A percentile compares a stretch with the other conserved stretches of the same genome.
phyloP scores from a whole-genome alignment of 176 grass and related monocot species.

The Dendrocalamus sinicus region DNA sequence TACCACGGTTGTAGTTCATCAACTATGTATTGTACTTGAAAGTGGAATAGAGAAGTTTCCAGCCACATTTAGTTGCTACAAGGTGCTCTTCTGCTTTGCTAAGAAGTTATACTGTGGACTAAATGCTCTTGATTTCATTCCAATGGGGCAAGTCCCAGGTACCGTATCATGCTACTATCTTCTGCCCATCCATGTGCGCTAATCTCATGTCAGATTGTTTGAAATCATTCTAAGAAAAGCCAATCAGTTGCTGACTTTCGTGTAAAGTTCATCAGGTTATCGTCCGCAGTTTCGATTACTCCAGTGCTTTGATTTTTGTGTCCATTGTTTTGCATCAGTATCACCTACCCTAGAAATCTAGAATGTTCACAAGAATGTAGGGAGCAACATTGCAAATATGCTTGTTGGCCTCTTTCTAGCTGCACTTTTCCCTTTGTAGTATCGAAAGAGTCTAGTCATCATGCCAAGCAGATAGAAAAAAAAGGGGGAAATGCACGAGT shows the following conservation, averaged over 20 bases:
- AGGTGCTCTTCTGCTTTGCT: neutral
- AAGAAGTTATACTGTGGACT: neutral
- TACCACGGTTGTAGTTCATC: neutral
- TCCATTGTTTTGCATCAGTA: neutral
- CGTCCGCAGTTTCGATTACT: neutral
- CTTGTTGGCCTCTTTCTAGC: neutral
- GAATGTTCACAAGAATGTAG: neutral
- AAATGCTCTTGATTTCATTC: neutral
- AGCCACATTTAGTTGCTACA: neutral
- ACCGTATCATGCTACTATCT: neutral
- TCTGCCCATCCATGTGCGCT: neutral
- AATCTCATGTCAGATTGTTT: neutral
- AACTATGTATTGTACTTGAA: neutral
- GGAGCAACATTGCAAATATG: neutral
- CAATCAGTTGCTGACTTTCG: neutral
- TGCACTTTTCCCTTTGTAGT: neutral
- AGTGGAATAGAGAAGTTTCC: neutral
- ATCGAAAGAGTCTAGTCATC: neutral
- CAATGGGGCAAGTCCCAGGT: neutral
- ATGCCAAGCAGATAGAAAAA: neutral
- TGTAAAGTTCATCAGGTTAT: neutral
- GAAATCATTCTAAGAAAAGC: neutral
- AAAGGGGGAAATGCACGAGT: neutral
- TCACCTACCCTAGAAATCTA: neutral
- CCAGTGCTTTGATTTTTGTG: neutral